Conservation (phyloP, 768 basidiomycete genomes). For the Russula brevipes region DNA sequence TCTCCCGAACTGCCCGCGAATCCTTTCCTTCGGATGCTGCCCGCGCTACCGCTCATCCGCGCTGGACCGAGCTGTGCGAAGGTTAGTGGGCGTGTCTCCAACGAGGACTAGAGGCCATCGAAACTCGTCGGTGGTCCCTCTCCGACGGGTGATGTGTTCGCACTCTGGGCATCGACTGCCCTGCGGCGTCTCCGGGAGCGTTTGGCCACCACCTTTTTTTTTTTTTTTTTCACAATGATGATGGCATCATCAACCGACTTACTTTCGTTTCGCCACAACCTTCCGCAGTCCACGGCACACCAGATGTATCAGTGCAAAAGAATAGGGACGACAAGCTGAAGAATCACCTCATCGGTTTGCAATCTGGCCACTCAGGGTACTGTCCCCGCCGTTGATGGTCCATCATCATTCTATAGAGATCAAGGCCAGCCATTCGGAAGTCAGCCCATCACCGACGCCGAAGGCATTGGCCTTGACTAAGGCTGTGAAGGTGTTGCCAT, state of each 20-base stretch:
- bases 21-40: constrained; percentile 42
- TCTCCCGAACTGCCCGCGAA: constrained; percentile 55
- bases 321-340: constrained; percentile 47
- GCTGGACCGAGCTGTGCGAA: constrained; percentile 56
- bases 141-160: neutral
- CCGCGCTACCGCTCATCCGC: constrained; percentile 50
- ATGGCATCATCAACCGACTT: neutral
- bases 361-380: neutral
- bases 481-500: constrained; percentile 54
- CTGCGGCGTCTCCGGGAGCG: neutral
- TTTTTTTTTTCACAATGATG: too few species aligned
- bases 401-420: constrained; percentile 20
- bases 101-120: neutral
- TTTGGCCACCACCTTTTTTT: neutral
- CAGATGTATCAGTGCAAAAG: constrained; percentile 35
- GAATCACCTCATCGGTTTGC: constrained; percentile 55
- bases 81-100: constrained; percentile 41
- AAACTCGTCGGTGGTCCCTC: neutral
- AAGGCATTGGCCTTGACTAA: constrained; percentile 25
- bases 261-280: neutral
- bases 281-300: constrained; percentile 52
- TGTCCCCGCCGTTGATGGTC: neutral
- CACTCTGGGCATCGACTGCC: neutral
- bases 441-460: constrained; percentile 10
- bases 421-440: constrained; percentile 15